Base-by-base conservation (phyloP, 2,329 filamentous ascomycete species). In the Alternaria panax region DNA sequence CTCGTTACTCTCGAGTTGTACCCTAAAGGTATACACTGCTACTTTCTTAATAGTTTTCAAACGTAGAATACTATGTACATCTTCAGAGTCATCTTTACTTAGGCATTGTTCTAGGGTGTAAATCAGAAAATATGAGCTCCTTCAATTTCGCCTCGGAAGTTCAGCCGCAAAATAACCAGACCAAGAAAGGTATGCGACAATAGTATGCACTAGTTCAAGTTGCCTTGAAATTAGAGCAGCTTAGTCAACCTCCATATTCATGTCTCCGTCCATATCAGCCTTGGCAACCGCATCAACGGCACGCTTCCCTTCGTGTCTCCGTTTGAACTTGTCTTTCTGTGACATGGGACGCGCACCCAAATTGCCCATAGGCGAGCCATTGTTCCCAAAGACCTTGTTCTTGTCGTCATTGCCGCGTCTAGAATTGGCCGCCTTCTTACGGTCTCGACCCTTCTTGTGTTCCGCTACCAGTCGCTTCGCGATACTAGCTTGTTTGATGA, bases 171-270 rank as follows among this genome's bases (percentile, higher is more conserved):
- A 4, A 42, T 8, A 12, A 25, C 22, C 40, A n/a, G 6, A 25
- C 40, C 12, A n/a, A 25, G 22, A 25, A 25, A n/a, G 9, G 12
- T 20, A 42, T 16, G 40, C 5, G 22, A 42, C 14, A 14, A 9
- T 25, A 6, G 8, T 25, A 22, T 42, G 22, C 22, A 16, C 41
- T n/a, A 43, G 6, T 5, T 11, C 16, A 27, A 5, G 25, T 28
- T n/a, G 30, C 45, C 30, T 20, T 12, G 20, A 34, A 16, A 48
- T 14, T 16, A 2, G 8, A 16, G 24, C 28, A 25, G 32, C 24
- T 50, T 53, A 61, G 28, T 61, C 54, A 38, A 61, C n/a, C 27
- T 51, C 54, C 54, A 56, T 56, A 7, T 51, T 46, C 28, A 45
- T 34, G 30, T 53, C 51, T 20, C n/a, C 40, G 30, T 45, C 40